These are phyloP conservation scores for Aspergillus sparsus DNA, from an alignment of 495 filamentous ascomycete genomes.

Conservation along the genomic window DNA sequence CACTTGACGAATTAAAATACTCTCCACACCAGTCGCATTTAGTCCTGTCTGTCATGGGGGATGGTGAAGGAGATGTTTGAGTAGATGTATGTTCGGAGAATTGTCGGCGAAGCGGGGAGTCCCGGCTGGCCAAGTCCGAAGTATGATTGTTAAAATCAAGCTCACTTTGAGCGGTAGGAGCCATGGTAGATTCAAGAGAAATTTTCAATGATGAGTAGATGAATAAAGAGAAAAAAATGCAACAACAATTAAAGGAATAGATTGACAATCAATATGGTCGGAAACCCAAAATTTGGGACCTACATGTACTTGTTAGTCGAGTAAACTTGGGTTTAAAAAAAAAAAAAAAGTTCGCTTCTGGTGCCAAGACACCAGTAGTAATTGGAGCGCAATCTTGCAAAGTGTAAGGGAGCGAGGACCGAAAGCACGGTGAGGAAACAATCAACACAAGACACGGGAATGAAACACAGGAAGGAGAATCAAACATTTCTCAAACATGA, in stretches of 20 bases:
- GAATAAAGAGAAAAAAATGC: slow-evolving; percentile 10
- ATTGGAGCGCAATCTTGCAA: slow-evolving; percentile 32
- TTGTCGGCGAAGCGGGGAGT: slow-evolving; percentile 47
- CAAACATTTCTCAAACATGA: neutral
- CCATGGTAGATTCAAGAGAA: slow-evolving; percentile 31
- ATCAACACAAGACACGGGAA: slow-evolving; percentile 6
- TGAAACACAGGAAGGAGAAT: slow-evolving; percentile 12
- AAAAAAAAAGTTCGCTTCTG: slow-evolving; percentile 41
- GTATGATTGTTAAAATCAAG: slow-evolving; percentile 43
- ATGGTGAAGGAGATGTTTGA: slow-evolving; percentile 40
- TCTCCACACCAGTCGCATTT: slow-evolving; percentile 46
- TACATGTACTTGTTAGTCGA: slow-evolving; percentile 39
- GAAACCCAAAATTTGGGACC: slow-evolving; percentile 23
- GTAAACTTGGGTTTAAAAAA: slow-evolving; percentile 15
- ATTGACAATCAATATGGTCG: slow-evolving; percentile 14
- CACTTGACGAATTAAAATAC: slow-evolving; percentile 32
- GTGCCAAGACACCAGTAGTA: slow-evolving; percentile 46
- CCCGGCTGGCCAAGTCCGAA: slow-evolving; percentile 44
- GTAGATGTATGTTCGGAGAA: slow-evolving; percentile 49
- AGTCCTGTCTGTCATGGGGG: slow-evolving; percentile 26
- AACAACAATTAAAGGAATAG: slow-evolving; percentile 13
- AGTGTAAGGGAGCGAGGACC: slow-evolving; percentile 21
- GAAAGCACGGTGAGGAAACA: slow-evolving; percentile 11
- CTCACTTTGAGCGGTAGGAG: slow-evolving; percentile 39
- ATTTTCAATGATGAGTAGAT: slow-evolving; percentile 8